Evolutionary conservation across 2,329 filamentous ascomycete species (phyloP).

Genomic region (Fusarium sp.): DNA sequence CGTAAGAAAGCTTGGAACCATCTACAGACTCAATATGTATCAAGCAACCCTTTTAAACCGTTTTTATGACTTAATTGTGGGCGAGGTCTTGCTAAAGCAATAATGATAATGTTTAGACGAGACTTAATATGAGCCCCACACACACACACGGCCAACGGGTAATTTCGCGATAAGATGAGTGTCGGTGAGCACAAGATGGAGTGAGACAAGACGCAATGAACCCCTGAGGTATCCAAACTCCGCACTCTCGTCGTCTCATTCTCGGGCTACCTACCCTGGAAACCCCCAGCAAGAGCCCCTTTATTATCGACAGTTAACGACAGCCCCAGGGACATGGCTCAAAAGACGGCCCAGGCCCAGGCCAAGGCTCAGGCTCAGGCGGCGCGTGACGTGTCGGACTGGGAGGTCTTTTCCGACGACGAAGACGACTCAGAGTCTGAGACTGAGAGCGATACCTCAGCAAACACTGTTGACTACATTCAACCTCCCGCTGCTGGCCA

Average conservation of each 20-base stretch:
- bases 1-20: no score
- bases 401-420: conserved; percentile 9
- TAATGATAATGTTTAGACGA: neutral
- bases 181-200: neutral
- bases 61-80: no score
- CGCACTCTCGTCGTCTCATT: neutral
- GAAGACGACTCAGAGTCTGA: neutral
- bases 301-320: neutral
- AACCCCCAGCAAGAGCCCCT: neutral
- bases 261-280: neutral
- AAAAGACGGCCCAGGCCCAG: neutral
- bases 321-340: neutral
- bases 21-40: no score
- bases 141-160: neutral
- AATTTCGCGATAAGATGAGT: neutral
- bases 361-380: neutral
- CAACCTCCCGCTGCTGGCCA: conserved; percentile 1
- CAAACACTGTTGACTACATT: conserved; percentile 14
- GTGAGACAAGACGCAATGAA: neutral
- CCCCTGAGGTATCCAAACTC: neutral
- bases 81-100: neutral
- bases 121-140: neutral
- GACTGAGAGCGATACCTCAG: conserved; percentile 12
- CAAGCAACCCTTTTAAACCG: no score
- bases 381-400: conserved; percentile 16